Evolutionary conservation across 805 yeast genomes (phyloP), one percentile per base, ranked within the genome.

Genomic region (Barnettozyma vustinii): DNA sequence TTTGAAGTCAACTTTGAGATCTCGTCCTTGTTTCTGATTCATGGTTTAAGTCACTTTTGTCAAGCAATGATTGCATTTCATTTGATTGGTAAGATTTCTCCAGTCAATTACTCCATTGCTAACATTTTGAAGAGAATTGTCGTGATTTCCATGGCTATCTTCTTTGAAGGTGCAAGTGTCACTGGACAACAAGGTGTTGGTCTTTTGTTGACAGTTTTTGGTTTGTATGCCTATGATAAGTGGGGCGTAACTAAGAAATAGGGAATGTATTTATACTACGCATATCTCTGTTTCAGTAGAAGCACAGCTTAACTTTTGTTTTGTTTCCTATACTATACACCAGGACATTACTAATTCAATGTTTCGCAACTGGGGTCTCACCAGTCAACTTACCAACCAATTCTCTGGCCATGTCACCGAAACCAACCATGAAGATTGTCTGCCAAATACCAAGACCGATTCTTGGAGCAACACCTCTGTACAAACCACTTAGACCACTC

Each of bases 371-470:
- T 40, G 85, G 84, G 42, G 57, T 63, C 56, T 81, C 80, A 46
- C 87, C 87, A 5, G 87, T 81, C 51, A 83, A 48, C 49, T 68
- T 74, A 30, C 76, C 87, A 45, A 84, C 84, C 49, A 75, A 73
- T 48, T 83, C 89, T 66, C 81, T 84, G 32, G 90, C 90, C 69
- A 90, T 87, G 64, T 94, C 99, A 67, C 98, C 99, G 57, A 94
- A 81, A 12, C 96, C 97, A 51, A 92, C 98, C 98, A 92, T 92
- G 68, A 96, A 92, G 42, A 92, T 89, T 3, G 98, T 92, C 75
- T 94, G 99, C 97, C 98, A 94, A 54, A 92, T 84, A 61, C 98
- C 96, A 56, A 94, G 78, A 49, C 96, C 97, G 58, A 94, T 80
- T 77, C 99, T 86, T 59, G 99, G 98, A 15, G 98, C 82, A 41